Base-by-base conservation (phyloP, 1,284 basidiomycete species). In the Wallemia mellicola region DNA sequence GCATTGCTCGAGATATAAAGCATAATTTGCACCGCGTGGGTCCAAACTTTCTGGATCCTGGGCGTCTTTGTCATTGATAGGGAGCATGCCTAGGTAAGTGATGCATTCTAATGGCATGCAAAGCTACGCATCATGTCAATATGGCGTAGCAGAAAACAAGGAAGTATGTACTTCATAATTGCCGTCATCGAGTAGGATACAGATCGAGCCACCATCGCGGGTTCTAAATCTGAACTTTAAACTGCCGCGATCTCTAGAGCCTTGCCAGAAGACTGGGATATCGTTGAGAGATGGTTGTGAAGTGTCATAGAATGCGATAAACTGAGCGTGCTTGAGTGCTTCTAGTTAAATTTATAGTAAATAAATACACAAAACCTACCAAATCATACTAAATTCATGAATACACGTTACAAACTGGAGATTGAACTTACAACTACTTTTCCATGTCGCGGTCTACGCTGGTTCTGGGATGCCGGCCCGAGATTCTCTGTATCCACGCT, bases 261-360 rank as follows among this genome's bases (percentile, higher is more conserved):
- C 61, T 57, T 62, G 61, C 61, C 61, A 62, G 59, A 62, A 60
- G 17, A 62, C 27, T 17, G 61, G 59, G 24, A 28, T 15, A 24
- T 33, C 27, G 9, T 60, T 38, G 2, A 57, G 22, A 26, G 59
- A 59, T n/a, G 28, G 7, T 17, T 60, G 22, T 19, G 25, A 26
- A 14, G 9, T 26, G 55, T 3, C 55, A 25, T 57, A 28, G 24
- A 57, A 57, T 14, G 55, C 11, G 55, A 57, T 57, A n/a, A 57
- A 57, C 27, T 57, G 55, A 15, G 55, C 55, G 24, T 57, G 55
- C 25, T n/a, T n/a, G n/a, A n/a, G n/a, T n/a, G n/a, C n/a, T n/a
- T n/a, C n/a, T n/a, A n/a, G n/a, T n/a, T n/a, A n/a, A n/a, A n/a
- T n/a, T n/a, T n/a, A n/a, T n/a, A n/a, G n/a, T n/a, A n/a, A n/a